Percentiles rank a stretch among this genome's conserved stretches.
Conservation (phyloP, 352 stramenopile species). For the Phytophthora rubi region DNA sequence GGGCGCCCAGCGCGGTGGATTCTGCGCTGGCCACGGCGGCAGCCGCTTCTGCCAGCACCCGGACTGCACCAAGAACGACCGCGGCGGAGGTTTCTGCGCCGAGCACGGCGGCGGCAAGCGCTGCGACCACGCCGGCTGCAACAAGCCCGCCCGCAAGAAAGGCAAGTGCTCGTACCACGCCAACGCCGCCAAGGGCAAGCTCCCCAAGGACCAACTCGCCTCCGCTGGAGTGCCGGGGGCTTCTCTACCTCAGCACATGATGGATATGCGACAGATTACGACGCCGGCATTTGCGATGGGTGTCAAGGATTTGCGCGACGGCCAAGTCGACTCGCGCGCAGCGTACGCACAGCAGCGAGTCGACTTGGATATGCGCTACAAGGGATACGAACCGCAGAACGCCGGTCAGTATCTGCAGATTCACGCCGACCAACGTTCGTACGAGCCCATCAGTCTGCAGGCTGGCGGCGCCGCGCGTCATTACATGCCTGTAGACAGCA, state of each 20-base stretch:
- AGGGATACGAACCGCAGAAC: slow-evolving; percentile 62
- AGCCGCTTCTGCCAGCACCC: slow-evolving; percentile 81
- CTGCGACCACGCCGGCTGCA: slow-evolving; percentile 78
- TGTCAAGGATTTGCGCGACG: slow-evolving; percentile 54
- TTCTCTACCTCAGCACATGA: slow-evolving; percentile 65
- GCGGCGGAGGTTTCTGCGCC: slow-evolving; percentile 84
- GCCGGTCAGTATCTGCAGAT: slow-evolving; percentile 75
- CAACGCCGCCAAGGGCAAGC: slow-evolving; percentile 76
- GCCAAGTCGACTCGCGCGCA: slow-evolving; percentile 42
- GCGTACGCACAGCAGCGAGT: slow-evolving; percentile 53
- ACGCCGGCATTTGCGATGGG: slow-evolving; percentile 57
- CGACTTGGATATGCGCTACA: slow-evolving; percentile 83
- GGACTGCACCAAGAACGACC: slow-evolving; percentile 91
- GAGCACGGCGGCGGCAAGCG: slow-evolving; percentile 87
- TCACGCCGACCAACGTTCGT: slow-evolving; percentile 75
- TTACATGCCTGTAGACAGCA: slow-evolving; percentile 57
- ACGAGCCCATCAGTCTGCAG: slow-evolving; percentile 74
- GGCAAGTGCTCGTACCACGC: slow-evolving; percentile 90
- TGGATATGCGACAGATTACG: slow-evolving; percentile 86
- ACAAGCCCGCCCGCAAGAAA: slow-evolving; percentile 85
- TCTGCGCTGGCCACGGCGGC: slow-evolving; percentile 86
- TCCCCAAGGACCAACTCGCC: slow-evolving; percentile 53
- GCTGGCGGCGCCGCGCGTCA: slow-evolving; percentile 43
- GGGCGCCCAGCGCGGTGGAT: slow-evolving; percentile 77
- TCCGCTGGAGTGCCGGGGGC: slow-evolving; percentile 12